Evolutionary conservation across 2,329 filamentous ascomycete species (phyloP).

Genomic region (Cladosporium austrohemisphaericum): DNA sequence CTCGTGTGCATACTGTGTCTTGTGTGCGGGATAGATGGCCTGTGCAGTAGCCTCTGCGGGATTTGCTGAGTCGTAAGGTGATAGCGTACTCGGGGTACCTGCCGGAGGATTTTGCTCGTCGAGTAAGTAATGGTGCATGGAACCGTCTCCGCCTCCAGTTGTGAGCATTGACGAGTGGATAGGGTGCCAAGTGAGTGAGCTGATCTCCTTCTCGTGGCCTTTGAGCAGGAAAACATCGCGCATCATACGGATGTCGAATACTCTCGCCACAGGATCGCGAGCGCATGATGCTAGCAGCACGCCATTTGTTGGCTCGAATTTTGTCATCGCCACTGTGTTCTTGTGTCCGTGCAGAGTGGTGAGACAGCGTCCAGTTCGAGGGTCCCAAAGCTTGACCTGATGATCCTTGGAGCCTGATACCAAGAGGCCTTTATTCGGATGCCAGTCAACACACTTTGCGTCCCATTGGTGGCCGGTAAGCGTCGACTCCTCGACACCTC

Average conservation of each 20-base stretch:
- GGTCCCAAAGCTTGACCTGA: constrained; percentile 96
- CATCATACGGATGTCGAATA: constrained; percentile 98
- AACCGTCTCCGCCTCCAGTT: constrained; percentile 85
- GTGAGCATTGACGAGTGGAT: constrained; percentile 84
- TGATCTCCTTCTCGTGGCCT: constrained; percentile 94
- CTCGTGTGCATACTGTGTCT: constrained; percentile 81
- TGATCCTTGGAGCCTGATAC: constrained; percentile 98
- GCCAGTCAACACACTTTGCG: constrained; percentile 95
- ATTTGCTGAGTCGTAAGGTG: constrained; percentile 81
- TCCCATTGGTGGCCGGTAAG: constrained; percentile 97
- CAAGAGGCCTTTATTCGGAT: constrained; percentile 87
- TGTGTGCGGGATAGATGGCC: constrained; percentile 88
- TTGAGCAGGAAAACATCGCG: constrained; percentile 89
- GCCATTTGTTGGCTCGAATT: constrained; percentile 82
- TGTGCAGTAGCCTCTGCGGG: constrained; percentile 76
- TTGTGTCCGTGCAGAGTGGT: constrained; percentile 96
- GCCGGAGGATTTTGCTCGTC: constrained; percentile 86
- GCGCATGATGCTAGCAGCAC: constrained; percentile 87
- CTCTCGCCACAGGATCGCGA: constrained; percentile 83
- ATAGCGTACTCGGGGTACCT: constrained; percentile 66
- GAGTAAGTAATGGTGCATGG: constrained; percentile 89
- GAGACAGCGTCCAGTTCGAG: constrained; percentile 81
- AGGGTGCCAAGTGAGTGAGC: constrained; percentile 88
- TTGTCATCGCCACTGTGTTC: constrained; percentile 89
- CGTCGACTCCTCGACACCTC: constrained; percentile 75